These are phyloP conservation scores for Sungouiella thailandica DNA, from an alignment of 805 yeast genomes.

Conservation along the genomic window DNA sequence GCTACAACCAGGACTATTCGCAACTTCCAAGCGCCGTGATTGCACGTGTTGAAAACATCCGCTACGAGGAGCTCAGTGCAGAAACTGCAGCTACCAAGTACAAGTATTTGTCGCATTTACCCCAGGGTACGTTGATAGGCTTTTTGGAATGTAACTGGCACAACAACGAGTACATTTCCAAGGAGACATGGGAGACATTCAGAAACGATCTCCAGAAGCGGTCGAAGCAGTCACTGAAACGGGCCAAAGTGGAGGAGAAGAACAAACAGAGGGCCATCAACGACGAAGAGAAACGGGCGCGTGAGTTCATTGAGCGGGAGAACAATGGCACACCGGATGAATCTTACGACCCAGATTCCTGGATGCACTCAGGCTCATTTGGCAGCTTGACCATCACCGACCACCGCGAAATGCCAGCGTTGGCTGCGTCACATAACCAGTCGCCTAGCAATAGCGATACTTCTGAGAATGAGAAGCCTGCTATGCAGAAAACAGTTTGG, in stretches of 20 bases:
- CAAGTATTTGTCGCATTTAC: slow-evolving; percentile 77
- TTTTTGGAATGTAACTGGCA: slow-evolving; percentile 84
- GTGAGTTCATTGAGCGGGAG: slow-evolving; percentile 57
- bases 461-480: slow-evolving; percentile 5
- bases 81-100: slow-evolving; percentile 53
- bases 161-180: slow-evolving; percentile 25
- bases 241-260: slow-evolving; percentile 56
- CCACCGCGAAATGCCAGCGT: slow-evolving; percentile 32
- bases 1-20: slow-evolving; percentile 54
- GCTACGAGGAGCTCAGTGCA: slow-evolving; percentile 58
- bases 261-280: slow-evolving; percentile 51
- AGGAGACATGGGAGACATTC: slow-evolving; percentile 41
- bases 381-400: slow-evolving; percentile 37
- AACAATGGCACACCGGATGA: slow-evolving; percentile 33
- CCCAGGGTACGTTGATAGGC: slow-evolving; percentile 79
- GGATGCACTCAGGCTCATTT: slow-evolving; percentile 16
- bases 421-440: slow-evolving; percentile 9
- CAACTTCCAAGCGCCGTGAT: slow-evolving; percentile 63
- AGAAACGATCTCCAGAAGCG: slow-evolving; percentile 55
- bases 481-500: slow-evolving; percentile 53
- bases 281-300: slow-evolving; percentile 52
- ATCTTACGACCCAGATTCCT: slow-evolving; percentile 14
- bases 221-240: slow-evolving; percentile 43
- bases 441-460: slow-evolving; percentile 6
- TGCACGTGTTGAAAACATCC: slow-evolving; percentile 64